Conservation (phyloP, 2,329 filamentous ascomycete genomes). For the Colletotrichum godetiae region DNA sequence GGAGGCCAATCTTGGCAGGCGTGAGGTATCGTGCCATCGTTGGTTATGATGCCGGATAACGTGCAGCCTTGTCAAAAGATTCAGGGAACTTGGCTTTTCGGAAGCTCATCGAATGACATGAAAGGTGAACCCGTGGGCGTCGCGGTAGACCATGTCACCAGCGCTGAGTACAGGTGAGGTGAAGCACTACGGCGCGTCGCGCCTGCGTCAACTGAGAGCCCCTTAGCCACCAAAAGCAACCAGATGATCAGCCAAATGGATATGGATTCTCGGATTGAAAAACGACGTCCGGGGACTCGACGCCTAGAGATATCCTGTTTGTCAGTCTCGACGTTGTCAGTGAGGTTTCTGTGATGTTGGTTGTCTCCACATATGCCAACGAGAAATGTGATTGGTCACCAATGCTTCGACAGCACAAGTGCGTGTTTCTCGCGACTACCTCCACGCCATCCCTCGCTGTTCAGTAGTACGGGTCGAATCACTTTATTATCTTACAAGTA, state of each 20-base stretch:
- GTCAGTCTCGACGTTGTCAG: conserved; percentile 5
- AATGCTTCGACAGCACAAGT: neutral
- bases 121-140: neutral
- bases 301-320: neutral
- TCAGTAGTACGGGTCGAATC: neutral
- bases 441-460: neutral
- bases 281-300: neutral
- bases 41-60: neutral
- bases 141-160: conserved; percentile 14
- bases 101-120: conserved; percentile 1
- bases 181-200: conserved; percentile 10
- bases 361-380: neutral
- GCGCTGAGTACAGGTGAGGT: neutral
- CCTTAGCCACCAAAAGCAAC: neutral
- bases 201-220: neutral
- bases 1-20: conserved; percentile 86
- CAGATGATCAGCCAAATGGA: neutral
- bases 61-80: neutral
- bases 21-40: conserved; percentile 85
- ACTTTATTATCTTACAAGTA: neutral
- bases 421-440: neutral
- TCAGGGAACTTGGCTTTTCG: too few species aligned
- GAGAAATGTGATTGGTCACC: conserved; percentile 20
- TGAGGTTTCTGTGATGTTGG: conserved; percentile 21
- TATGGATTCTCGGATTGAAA: too few species aligned